Percentiles rank a stretch among this genome's conserved stretches.
These are phyloP conservation scores for Candida alai DNA, from an alignment of 805 yeast species.

Conservation along the genomic window DNA sequence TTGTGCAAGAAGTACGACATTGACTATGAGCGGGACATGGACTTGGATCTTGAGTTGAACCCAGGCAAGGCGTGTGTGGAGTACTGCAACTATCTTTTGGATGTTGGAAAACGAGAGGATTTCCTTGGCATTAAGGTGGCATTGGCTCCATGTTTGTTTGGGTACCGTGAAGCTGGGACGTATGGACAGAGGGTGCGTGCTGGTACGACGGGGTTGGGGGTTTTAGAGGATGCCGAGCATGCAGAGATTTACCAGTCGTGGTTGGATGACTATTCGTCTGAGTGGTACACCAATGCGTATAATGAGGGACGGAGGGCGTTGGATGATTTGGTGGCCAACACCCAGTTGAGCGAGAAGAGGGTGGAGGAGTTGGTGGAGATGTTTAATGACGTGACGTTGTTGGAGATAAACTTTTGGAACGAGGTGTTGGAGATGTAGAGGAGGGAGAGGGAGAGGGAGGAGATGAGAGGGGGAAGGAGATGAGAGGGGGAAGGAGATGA, in stretches of 20 bases:
- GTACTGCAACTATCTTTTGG: conserved; percentile 58
- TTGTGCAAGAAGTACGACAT: conserved; percentile 40
- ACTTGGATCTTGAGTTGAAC: conserved; percentile 41
- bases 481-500: too few species aligned
- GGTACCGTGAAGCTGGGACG: conserved; percentile 58
- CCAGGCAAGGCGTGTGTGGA: conserved; percentile 56
- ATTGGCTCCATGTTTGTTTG: conserved; percentile 71
- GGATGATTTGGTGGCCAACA: conserved; percentile 35
- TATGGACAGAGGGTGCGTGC: conserved; percentile 23
- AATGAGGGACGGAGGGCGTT: conserved; percentile 46
- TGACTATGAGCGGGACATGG: conserved; percentile 27
- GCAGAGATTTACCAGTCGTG: conserved; percentile 44
- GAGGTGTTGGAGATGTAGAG: conserved; percentile 26
- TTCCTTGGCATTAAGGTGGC: conserved; percentile 67
- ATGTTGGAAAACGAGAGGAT: conserved; percentile 50
- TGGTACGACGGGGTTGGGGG: conserved; percentile 19
- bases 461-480: too few species aligned
- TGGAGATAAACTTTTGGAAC: conserved; percentile 72
- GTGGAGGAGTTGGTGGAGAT: conserved; percentile 51
- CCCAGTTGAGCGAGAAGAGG: conserved; percentile 38
- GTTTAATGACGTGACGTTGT: conserved; percentile 52
- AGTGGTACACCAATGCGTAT: conserved; percentile 55
- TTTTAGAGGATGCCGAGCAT: conserved; percentile 15
- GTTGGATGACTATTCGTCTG: conserved; percentile 59
- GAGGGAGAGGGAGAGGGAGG: too few species aligned